These are phyloP conservation scores for Triticum urartu DNA, from an alignment of 176 grass and related monocot species.

Conservation along the genomic window DNA sequence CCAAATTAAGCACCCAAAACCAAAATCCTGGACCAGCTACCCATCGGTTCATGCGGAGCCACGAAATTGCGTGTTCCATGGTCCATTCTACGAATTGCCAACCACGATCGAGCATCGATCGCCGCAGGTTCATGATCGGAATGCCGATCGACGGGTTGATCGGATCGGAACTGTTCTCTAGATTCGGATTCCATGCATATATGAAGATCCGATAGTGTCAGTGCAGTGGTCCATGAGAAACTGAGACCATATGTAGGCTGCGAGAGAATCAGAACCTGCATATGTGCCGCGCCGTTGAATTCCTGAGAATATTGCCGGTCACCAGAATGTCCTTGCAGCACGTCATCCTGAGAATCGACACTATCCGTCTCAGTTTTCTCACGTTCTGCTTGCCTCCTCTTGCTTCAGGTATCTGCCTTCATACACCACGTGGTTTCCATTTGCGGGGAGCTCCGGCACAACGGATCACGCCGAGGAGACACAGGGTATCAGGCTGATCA, in stretches of 20 bases:
- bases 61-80: too few species aligned
- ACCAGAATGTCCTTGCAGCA: background rate
- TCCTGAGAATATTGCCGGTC: background rate
- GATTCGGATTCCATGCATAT: too few species aligned
- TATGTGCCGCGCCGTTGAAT: background rate
- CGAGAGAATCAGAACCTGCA: background rate
- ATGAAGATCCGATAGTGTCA: too few species aligned
- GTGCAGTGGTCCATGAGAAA: background rate
- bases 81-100: background rate
- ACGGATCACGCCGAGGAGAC: background rate
- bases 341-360: too few species aligned
- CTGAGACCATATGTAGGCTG: background rate
- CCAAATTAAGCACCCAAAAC: too few species aligned
- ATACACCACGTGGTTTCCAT: conserved; percentile 57
- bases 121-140: background rate
- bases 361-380: too few species aligned
- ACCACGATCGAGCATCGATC: too few species aligned
- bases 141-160: background rate
- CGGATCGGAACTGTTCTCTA: too few species aligned
- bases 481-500: conserved; percentile 24
- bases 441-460: conserved; percentile 24
- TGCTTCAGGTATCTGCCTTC: conserved; percentile 53
- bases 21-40: background rate
- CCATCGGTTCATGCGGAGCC: background rate
- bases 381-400: too few species aligned